Base-by-base conservation (phyloP, 257 asterid genomes). In the Pogostemon cablin region DNA sequence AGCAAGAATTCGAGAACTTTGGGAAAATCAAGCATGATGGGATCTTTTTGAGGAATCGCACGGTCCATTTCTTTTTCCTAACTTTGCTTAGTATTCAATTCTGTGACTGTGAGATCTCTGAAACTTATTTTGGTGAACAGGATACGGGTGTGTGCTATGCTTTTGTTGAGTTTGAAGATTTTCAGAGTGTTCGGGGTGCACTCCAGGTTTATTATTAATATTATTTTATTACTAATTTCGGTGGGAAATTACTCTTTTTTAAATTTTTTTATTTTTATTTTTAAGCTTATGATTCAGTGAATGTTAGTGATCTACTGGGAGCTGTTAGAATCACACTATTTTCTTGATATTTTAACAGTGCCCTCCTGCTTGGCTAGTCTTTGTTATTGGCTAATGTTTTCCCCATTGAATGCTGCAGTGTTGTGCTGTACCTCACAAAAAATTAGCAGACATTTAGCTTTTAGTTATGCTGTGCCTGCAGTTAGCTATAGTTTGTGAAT, bases 141-240 rank as follows among this genome's bases (percentile, higher is more conserved):
- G 96, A 88, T 62, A 72, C 86, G 67, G 95, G 90, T 64, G 86
- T 88, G 67, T 90, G 95, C 76, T 90, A 80, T 74, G 98, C 97
- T 56, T 90, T 92, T 78, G 95, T 90, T 34, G 97, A 92, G 84
- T 92, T 86, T 78, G 97, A 86, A 71, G 90, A 92, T 74, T 72
- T 75, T 68, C 90, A 81, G 77, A 76, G 97, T 81, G 97, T 85
- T 55, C 87, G 72, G 62, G 86, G 85, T 74, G 97, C 97, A 42
- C 81, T 92, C 61, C 72, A 88, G 97, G 98, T 87, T 69, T 49
- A 41, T 10, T 43, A 3, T 43, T 43, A 6, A 9, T 9, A 7
- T 9, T 57, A 10, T 57, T 34, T 25, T 41, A 25, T 52, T 17
- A 8, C 7, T 41, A 17, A 47, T 62, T 61, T 25, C 55, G 4